These are phyloP conservation scores for Bryoglossum gracile DNA, from an alignment of 495 filamentous ascomycete genomes.

Conservation along the genomic window DNA sequence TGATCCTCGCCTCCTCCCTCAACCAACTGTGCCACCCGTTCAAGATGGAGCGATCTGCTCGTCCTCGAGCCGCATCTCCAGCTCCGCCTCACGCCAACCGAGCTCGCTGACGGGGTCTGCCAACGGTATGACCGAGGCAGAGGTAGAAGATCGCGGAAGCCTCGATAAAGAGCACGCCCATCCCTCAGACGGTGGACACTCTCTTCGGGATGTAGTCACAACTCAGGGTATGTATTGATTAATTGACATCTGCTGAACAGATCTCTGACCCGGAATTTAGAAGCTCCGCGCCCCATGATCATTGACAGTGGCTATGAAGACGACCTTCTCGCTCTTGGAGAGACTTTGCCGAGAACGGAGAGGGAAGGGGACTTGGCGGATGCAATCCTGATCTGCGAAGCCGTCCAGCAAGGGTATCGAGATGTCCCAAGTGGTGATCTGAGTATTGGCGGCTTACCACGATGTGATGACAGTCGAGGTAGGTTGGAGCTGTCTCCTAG, in stretches of 20 bases:
- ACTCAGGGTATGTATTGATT: not conserved
- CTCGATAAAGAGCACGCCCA: not conserved
- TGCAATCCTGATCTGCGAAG: not conserved
- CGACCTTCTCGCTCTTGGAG: constrained; percentile 1
- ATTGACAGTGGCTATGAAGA: not conserved
- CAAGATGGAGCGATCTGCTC: constrained; percentile 1
- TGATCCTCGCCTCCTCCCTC: constrained; percentile 1
- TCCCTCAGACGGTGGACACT: not conserved
- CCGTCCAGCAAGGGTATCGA: not conserved
- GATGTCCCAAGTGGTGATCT: not conserved
- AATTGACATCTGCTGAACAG: not conserved
- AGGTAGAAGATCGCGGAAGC: not conserved
- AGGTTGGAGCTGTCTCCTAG: not conserved
- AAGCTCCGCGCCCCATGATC: not conserved
- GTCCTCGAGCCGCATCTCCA: not conserved
- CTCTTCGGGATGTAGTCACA: not conserved
- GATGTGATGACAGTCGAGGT: not conserved
- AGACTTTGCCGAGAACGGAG: not conserved
- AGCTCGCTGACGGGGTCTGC: not conserved
- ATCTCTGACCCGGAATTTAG: not conserved
- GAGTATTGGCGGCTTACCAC: not conserved
- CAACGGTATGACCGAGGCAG: not conserved
- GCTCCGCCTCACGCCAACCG: not conserved
- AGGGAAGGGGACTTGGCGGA: not conserved
- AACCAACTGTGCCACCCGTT: not conserved